Base-by-base conservation (phyloP, 2,329 filamentous ascomycete genomes). In the Aspergillus oerlinghausenensis region DNA sequence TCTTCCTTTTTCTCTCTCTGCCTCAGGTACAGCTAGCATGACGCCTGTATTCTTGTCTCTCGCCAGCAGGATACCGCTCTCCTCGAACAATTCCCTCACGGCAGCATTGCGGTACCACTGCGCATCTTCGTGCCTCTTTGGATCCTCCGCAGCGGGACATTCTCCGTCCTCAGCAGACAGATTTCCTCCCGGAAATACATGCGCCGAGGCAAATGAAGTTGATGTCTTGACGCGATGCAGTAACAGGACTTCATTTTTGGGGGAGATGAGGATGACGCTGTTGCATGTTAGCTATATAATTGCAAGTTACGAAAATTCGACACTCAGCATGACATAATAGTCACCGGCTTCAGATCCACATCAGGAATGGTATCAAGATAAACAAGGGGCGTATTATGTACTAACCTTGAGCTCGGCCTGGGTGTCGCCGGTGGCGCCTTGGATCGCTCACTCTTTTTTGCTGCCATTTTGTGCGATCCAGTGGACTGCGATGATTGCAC, bases 131-230 rank as follows among this genome's bases (percentile, higher is more conserved):
- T 97, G 92, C 11, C 87, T 77, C 9, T 74, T 76, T 0, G 78
- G 73, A 28, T 84, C 78, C 17, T 80, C 79, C 0, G 74, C 68
- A 0, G 74, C 73, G 0, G 84, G 80, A 11, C 81, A 76, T 21
- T 72, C 65, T 32, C 89, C 92, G 65, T 97, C 93, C 66, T 96
- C 90, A 21, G 83, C 83, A 0, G 83, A 73, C 11, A 91, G 88
- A 23, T 96, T 81, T 5, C 94, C 94, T 35, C 94, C 94, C 0
- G 94, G 93, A 64, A 99, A 99, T 59, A 99, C 94, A 69, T 97
- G 92, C 0, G 93, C 94, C 0, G 90, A 93, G 3, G 93, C 84
- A 68, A 97, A 97, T 2, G 92, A 88, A 1, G 84, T 85, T 0
- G 90, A 94, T 1, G 88, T 91, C 62, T 87, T 82, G 2, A 96